Evolutionary conservation across 495 filamentous ascomycete genomes (phyloP), one percentile per base, ranked within the genome.

Genomic region (Podospora fimiseda): DNA sequence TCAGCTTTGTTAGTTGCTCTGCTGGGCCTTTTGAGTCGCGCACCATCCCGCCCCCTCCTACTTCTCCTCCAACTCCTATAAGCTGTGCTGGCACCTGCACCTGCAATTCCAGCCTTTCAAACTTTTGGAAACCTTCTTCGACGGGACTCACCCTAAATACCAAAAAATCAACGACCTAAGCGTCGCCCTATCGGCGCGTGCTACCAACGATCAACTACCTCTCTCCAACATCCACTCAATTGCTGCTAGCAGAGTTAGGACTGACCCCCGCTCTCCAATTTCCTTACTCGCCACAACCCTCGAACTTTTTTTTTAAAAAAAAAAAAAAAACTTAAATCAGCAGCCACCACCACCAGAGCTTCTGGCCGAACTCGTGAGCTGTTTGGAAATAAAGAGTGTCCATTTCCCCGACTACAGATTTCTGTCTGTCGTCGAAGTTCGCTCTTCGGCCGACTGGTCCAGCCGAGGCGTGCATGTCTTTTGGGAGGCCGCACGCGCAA

Each of bases 1-100:
- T 22, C 21, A 27, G 19, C 43, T 20, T 48, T 30, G 46, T 41
- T 19, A 36, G 21, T 43, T 20, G 30, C 43, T 38, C 15, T 41
- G 23, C 20, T 48, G 43, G 38, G 43, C 56, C 56, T 57, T 57
- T 62, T 59, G 48, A 57, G 52, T 49, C 55, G 45, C 52, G 23
- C 47, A 42, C 49, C 51, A 48, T 24, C 48, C 51, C 46, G 36
- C 48, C 49, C 33, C 37, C 50, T 48, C 27, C 49, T 37, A 20
- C 47, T 50, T 24, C 23, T 37, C 40, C 47, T 39, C 41, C 20
- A 30, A 23, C 20, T 46, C 24, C 20, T 3, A 45, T 24, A 39
- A 14, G 24, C 11, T 33, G n/a, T n/a, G n/a, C n/a, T n/a, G n/a
- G n/a, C 27, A 5, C 27, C 27, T 33, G 6, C 27, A 33, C 27